These are phyloP conservation scores for Fusarium bactridioides DNA, from an alignment of 2,329 filamentous ascomycete species.

Conservation along the genomic window DNA sequence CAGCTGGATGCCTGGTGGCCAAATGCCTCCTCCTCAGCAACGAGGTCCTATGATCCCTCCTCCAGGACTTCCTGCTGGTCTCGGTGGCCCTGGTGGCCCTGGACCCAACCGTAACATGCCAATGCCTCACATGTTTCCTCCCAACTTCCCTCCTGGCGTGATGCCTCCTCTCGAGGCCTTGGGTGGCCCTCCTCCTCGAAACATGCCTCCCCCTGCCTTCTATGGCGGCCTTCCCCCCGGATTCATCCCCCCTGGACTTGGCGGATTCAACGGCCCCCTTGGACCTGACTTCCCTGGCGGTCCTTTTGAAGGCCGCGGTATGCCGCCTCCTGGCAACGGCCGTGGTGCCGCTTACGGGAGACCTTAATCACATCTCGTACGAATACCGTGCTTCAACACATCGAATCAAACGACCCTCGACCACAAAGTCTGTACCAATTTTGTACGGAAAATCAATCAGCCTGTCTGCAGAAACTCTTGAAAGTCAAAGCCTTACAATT, in stretches of 20 bases:
- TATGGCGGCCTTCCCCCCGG: conserved; percentile 60
- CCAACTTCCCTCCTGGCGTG: conserved; percentile 64
- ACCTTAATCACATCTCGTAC: conserved; percentile 26
- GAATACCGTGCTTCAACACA: background rate
- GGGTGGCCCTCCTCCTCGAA: conserved; percentile 60
- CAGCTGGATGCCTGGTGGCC: conserved; percentile 59
- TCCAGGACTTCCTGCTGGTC: conserved; percentile 57
- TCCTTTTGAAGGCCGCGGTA: conserved; percentile 64
- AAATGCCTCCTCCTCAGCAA: conserved; percentile 53
- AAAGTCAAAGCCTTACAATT: background rate
- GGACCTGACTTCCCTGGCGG: conserved; percentile 56
- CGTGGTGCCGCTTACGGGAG: conserved; percentile 47
- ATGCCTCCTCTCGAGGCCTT: conserved; percentile 60
- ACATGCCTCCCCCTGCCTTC: conserved; percentile 65
- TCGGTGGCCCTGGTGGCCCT: conserved; percentile 36
- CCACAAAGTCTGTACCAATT: conserved; percentile 6
- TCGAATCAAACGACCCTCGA: background rate
- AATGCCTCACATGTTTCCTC: conserved; percentile 67
- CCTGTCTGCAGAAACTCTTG: conserved; percentile 26
- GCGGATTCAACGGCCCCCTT: conserved; percentile 62
- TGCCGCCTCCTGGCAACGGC: conserved; percentile 58
- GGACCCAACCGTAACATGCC: conserved; percentile 52
- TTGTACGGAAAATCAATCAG: conserved; percentile 37
- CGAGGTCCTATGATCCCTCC: conserved; percentile 66
- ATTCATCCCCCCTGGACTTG: conserved; percentile 64